These are phyloP conservation scores for Reutealis trisperma DNA, from an alignment of 345 rosid species.

Conservation along the genomic window DNA sequence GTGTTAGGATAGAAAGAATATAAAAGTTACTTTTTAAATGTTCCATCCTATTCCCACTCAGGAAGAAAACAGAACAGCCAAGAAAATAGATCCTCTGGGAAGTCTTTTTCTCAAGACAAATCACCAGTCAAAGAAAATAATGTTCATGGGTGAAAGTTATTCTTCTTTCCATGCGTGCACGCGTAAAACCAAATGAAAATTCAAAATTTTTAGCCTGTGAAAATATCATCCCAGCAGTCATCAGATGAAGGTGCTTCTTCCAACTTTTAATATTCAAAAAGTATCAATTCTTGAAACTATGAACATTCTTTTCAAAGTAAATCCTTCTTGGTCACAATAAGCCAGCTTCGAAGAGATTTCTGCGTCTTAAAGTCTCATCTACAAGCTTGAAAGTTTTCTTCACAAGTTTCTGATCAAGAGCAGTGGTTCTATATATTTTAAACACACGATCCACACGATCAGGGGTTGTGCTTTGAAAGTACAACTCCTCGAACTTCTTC, in stretches of 20 bases:
- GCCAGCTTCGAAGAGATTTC: constrained; percentile 94
- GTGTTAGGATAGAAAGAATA: constrained; percentile 8
- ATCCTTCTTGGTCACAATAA: constrained; percentile 52
- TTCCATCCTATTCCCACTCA: constrained; percentile 13
- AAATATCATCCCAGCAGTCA: constrained; percentile 19
- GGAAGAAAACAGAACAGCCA: constrained; percentile 5
- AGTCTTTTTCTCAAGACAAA: constrained; percentile 18
- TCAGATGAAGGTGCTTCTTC: constrained; percentile 18
- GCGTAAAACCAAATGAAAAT: constrained; percentile 15
- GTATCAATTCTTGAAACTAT: constrained; percentile 30
- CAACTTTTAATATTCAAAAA: constrained; percentile 20
- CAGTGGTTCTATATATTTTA: constrained; percentile 92
- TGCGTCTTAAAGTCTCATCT: constrained; percentile 85
- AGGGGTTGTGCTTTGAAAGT: constrained; percentile 81
- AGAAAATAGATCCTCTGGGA: not conserved
- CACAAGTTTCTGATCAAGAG: constrained; percentile 95
- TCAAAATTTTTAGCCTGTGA: constrained; percentile 31
- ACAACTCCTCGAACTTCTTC: constrained; percentile 94
- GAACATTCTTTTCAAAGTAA: constrained; percentile 19
- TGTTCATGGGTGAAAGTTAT: not conserved
- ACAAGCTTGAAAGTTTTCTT: constrained; percentile 98
- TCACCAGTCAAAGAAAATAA: constrained; percentile 20
- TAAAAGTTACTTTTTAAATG: constrained; percentile 2
- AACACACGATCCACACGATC: constrained; percentile 88
- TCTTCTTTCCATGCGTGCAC: not conserved